Percentiles rank a stretch among this genome's conserved stretches.
These are phyloP conservation scores for Cubamyces lactineus DNA, from an alignment of 768 basidiomycete genomes.

Conservation along the genomic window DNA sequence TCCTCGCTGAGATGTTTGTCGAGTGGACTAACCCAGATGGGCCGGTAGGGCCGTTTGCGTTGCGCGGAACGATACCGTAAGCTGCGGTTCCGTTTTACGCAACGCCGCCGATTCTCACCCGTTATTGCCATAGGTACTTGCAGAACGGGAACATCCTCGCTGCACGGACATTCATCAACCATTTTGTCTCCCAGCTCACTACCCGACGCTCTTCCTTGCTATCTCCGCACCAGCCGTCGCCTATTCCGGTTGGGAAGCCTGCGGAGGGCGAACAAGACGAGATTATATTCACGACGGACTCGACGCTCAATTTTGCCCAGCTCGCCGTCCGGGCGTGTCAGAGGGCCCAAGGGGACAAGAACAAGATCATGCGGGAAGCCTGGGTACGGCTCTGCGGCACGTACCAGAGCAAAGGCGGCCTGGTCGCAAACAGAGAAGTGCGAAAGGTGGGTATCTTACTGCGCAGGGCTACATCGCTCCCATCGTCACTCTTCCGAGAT, in stretches of 20 bases:
- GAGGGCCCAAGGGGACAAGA: conserved; percentile 79
- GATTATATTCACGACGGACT: conserved; percentile 73
- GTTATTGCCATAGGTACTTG: conserved; percentile 56
- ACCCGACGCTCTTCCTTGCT: conserved; percentile 45
- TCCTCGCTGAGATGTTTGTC: conserved; percentile 84
- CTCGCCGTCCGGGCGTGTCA: conserved; percentile 89
- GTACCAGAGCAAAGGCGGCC: conserved; percentile 73
- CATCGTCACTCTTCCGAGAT: conserved; percentile 12
- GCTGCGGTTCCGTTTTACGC: conserved; percentile 32
- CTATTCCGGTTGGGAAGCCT: conserved; percentile 52
- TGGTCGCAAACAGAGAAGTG: conserved; percentile 62
- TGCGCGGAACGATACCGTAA: conserved; percentile 86
- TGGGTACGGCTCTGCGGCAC: conserved; percentile 87
- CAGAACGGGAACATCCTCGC: conserved; percentile 90
- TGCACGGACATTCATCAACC: conserved; percentile 88
- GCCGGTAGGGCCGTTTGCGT: conserved; percentile 72
- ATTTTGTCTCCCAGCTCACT: conserved; percentile 69
- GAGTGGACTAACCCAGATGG: conserved; percentile 70
- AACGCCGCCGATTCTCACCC: conserved; percentile 5
- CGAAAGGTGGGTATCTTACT: conserved; percentile 54
- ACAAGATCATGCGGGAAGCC: conserved; percentile 72
- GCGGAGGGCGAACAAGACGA: conserved; percentile 51
- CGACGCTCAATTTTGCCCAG: conserved; percentile 86
- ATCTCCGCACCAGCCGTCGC: conserved; percentile 44
- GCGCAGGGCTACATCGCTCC: conserved; percentile 9